phyloP scores from a whole-genome alignment of 2,329 filamentous ascomycete species.

The Lachnellula occidentalis region DNA sequence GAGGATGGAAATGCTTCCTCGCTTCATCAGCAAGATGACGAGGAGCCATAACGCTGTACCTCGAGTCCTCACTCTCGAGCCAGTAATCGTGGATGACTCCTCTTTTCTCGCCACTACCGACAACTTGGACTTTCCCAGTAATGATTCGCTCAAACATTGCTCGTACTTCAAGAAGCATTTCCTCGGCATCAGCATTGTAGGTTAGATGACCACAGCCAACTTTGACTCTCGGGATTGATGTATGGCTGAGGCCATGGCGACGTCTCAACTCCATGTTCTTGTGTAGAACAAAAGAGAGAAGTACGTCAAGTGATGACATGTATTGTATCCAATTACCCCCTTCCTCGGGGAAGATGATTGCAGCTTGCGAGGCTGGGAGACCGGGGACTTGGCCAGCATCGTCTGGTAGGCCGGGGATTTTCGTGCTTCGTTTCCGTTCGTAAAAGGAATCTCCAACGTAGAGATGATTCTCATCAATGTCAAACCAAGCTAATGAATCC shows the following conservation, averaged over 20 bases:
- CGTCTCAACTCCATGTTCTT: conserved; percentile 27
- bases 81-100: conserved; percentile 34
- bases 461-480: conserved; percentile 37
- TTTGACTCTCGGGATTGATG: conserved; percentile 16
- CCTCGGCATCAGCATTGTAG: conserved; percentile 32
- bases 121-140: conserved; percentile 31
- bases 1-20: conserved; percentile 18
- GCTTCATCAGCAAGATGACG: conserved; percentile 30
- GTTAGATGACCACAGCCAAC: conserved; percentile 36
- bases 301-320: conserved; percentile 32
- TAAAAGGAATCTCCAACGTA: conserved; percentile 45
- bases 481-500: conserved; percentile 41
- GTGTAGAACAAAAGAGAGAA: conserved; percentile 31
- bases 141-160: conserved; percentile 32
- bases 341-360: conserved; percentile 36
- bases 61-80: conserved; percentile 30
- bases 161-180: conserved; percentile 32
- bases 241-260: conserved; percentile 21
- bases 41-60: conserved; percentile 34
- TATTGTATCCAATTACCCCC: conserved; percentile 36
- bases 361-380: conserved; percentile 17
- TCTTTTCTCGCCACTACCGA: conserved; percentile 24
- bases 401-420: conserved; percentile 28
- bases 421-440: conserved; percentile 26
- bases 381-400: conserved; percentile 12